Percentiles rank a stretch among this genome's conserved stretches.
Evolutionary conservation across 2,329 filamentous ascomycete species (phyloP).

Genomic region (Ascochyta viciae-villosae): DNA sequence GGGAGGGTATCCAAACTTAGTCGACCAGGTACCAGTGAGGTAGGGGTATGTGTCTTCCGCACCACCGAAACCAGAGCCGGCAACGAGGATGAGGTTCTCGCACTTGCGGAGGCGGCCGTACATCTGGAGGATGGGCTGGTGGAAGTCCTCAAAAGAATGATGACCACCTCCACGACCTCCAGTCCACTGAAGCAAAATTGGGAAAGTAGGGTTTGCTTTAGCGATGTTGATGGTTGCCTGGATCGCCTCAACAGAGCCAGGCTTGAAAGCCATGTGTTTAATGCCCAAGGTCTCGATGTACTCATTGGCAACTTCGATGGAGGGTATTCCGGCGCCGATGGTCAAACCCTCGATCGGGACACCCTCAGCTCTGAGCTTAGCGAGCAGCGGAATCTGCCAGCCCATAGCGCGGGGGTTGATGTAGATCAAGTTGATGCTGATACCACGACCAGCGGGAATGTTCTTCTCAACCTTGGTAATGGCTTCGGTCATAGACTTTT

Average conservation of each 20-base stretch:
- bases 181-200: slow-evolving; percentile 58
- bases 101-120: slow-evolving; percentile 55
- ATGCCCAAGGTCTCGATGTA: slow-evolving; percentile 65
- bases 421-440: slow-evolving; percentile 62
- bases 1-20: slow-evolving; percentile 51
- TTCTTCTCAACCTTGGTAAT: slow-evolving; percentile 54
- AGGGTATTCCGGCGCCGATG: slow-evolving; percentile 58
- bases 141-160: slow-evolving; percentile 60
- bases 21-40: slow-evolving; percentile 55
- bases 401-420: slow-evolving; percentile 60
- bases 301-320: slow-evolving; percentile 56
- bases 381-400: slow-evolving; percentile 62
- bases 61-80: slow-evolving; percentile 57
- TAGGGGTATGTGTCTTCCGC: slow-evolving; percentile 58
- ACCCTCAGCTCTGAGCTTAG: slow-evolving; percentile 55
- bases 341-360: slow-evolving; percentile 57
- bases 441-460: slow-evolving; percentile 58
- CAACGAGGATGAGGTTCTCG: slow-evolving; percentile 56
- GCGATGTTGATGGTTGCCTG: slow-evolving; percentile 57
- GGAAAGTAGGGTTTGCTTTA: slow-evolving; percentile 55
- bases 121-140: slow-evolving; percentile 57
- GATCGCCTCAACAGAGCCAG: slow-evolving; percentile 55
- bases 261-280: slow-evolving; percentile 58
- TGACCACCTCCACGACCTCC: slow-evolving; percentile 59
- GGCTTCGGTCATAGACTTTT: slow-evolving; percentile 54